These are phyloP conservation scores for Mortierella sp. DNA, from an alignment of 371 early-diverging fungal genomes.

Conservation along the genomic window DNA sequence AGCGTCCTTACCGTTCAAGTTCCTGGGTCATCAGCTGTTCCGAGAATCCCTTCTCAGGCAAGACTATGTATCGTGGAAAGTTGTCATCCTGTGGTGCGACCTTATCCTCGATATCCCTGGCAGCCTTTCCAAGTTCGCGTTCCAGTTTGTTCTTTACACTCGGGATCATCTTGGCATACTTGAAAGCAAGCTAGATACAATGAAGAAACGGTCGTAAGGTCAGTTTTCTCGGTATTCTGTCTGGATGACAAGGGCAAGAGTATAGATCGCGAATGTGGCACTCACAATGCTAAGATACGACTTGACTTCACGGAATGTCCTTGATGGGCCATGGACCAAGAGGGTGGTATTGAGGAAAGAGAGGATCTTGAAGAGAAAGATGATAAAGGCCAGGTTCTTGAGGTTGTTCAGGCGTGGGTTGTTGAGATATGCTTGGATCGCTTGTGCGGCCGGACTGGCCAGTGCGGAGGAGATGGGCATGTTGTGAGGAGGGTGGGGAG, in stretches of 20 bases:
- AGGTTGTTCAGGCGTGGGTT: constrained; percentile 55
- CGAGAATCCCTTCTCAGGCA: constrained; percentile 75
- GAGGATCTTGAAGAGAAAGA: constrained; percentile 65
- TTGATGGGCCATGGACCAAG: constrained; percentile 64
- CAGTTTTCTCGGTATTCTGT: neutral
- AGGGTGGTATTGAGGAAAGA: constrained; percentile 63
- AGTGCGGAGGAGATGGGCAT: constrained; percentile 45
- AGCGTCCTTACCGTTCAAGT: constrained; percentile 60
- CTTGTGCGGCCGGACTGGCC: constrained; percentile 40
- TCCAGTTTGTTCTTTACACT: constrained; percentile 66
- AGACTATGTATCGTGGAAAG: constrained; percentile 64
- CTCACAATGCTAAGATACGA: constrained; percentile 56
- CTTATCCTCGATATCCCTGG: constrained; percentile 80
- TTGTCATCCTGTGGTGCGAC: constrained; percentile 73
- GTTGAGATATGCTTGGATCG: constrained; percentile 52
- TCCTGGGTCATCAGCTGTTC: constrained; percentile 68
- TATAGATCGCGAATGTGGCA: neutral
- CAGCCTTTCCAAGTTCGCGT: constrained; percentile 71
- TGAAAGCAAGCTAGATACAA: constrained; percentile 62
- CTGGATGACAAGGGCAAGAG: too few species aligned
- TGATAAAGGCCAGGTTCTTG: constrained; percentile 70
- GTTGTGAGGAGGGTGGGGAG: constrained; percentile 1
- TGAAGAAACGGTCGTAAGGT: neutral
- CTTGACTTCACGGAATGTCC: constrained; percentile 63
- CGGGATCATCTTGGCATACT: constrained; percentile 66